Conservation (phyloP, 768 basidiomycete genomes). For the Termitomyces sp. region DNA sequence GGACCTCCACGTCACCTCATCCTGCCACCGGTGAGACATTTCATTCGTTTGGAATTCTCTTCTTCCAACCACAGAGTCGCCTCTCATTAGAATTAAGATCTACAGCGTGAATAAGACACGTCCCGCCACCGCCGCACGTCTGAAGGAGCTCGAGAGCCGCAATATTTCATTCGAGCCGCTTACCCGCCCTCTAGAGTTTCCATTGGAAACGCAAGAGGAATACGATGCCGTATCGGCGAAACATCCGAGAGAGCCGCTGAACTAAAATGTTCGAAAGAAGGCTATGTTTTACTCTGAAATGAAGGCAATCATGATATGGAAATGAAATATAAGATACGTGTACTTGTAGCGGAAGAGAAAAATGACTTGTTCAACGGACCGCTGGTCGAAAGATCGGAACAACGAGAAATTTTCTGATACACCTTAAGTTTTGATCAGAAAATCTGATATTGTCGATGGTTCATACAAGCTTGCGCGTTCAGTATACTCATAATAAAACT, state of each 20-base stretch:
- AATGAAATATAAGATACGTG: background rate
- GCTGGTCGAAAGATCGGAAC: background rate
- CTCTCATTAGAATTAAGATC: conserved; percentile 35
- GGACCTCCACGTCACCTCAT: conserved; percentile 50
- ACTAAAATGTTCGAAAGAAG: conserved; percentile 10
- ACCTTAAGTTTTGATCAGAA: background rate
- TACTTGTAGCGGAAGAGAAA: background rate
- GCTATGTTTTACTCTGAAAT: background rate
- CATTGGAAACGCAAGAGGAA: conserved; percentile 25
- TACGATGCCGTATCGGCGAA: conserved; percentile 21
- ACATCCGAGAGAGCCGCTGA: conserved; percentile 26
- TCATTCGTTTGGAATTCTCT: background rate
- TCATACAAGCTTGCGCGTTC: conserved; percentile 11
- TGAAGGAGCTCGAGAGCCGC: conserved; percentile 31
- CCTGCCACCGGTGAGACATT: conserved; percentile 27
- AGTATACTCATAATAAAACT: background rate
- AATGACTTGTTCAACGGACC: background rate
- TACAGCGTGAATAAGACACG: conserved; percentile 43
- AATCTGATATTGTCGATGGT: background rate
- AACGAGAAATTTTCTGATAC: background rate
- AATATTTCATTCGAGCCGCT: conserved; percentile 36
- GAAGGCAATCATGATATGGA: background rate
- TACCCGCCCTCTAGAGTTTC: conserved; percentile 32
- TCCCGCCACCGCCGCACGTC: conserved; percentile 35
- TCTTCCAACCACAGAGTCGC: no score